Conservation (phyloP, 352 stramenopile genomes). For the Blastocystis hominis region DNA sequence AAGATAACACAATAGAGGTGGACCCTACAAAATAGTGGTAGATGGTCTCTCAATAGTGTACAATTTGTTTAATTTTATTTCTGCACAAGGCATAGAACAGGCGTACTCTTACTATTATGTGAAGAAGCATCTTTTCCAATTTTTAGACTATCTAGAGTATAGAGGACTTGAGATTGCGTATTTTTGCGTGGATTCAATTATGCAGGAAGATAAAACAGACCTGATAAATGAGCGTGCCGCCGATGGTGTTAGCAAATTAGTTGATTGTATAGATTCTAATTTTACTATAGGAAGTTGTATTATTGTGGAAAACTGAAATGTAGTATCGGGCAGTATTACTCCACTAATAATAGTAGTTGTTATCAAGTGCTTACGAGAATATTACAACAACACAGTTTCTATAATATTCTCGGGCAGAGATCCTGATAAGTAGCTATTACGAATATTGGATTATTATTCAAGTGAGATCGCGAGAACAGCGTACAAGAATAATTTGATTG, state of each 20-base stretch:
- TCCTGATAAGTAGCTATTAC: constrained; percentile 4
- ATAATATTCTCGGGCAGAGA: neutral
- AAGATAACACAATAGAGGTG: neutral
- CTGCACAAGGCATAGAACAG: neutral
- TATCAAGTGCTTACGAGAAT: neutral
- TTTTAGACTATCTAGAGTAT: neutral
- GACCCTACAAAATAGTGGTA: neutral
- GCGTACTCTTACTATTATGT: neutral
- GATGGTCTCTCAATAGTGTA: constrained; percentile 17
- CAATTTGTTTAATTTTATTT: neutral
- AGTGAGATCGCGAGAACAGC: neutral
- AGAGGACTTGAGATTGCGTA: neutral
- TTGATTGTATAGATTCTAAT: neutral
- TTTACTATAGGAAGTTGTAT: neutral
- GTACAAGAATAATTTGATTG: neutral
- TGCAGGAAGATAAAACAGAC: neutral
- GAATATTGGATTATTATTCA: neutral
- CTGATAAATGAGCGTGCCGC: neutral
- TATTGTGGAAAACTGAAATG: neutral
- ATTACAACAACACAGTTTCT: neutral
- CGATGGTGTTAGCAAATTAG: neutral
- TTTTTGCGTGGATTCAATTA: neutral
- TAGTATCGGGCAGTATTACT: neutral
- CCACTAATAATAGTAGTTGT: neutral
- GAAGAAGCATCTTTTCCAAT: neutral